phyloP scores from a whole-genome alignment of 495 filamentous ascomycete genomes.

The Penicillium salamii region DNA sequence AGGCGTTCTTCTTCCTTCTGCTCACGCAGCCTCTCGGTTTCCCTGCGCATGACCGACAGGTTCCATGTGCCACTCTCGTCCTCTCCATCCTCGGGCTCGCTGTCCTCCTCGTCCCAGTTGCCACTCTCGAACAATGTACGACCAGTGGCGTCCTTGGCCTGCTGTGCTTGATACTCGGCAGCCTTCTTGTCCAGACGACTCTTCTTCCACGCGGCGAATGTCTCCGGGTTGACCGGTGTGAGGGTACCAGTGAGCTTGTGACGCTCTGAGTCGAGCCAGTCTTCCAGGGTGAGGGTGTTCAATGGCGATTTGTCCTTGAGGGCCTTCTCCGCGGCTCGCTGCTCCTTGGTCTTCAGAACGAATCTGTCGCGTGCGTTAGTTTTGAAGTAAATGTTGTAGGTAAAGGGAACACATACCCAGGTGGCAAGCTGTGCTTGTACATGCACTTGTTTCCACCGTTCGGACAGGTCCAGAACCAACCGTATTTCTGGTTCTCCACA shows the following conservation, averaged over 20 bases:
- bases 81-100: slow-evolving; percentile 57
- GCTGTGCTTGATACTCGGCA: slow-evolving; percentile 81
- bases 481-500: slow-evolving; percentile 97
- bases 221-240: slow-evolving; percentile 89
- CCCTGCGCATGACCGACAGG: slow-evolving; percentile 67
- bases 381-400: not conserved
- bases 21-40: slow-evolving; percentile 61
- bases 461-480: slow-evolving; percentile 98
- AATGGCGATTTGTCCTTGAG: slow-evolving; percentile 93
- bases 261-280: slow-evolving; percentile 92
- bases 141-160: slow-evolving; percentile 93
- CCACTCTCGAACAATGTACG: slow-evolving; percentile 94
- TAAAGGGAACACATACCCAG: slow-evolving; percentile 61
- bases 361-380: slow-evolving; percentile 57
- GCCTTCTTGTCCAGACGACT: slow-evolving; percentile 92
- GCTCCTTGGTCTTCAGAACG: slow-evolving; percentile 95
- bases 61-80: slow-evolving; percentile 66
- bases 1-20: slow-evolving; percentile 46
- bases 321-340: slow-evolving; percentile 95
- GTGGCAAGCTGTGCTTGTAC: slow-evolving; percentile 93
- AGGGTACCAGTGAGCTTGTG: slow-evolving; percentile 87
- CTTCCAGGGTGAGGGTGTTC: slow-evolving; percentile 91
- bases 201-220: slow-evolving; percentile 94
- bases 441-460: slow-evolving; percentile 98
- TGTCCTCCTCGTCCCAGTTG: slow-evolving; percentile 76